Evolutionary conservation across 2,329 filamentous ascomycete genomes (phyloP), one percentile per base, ranked within the genome.

Genomic region (Stenocarpella maydis): DNA sequence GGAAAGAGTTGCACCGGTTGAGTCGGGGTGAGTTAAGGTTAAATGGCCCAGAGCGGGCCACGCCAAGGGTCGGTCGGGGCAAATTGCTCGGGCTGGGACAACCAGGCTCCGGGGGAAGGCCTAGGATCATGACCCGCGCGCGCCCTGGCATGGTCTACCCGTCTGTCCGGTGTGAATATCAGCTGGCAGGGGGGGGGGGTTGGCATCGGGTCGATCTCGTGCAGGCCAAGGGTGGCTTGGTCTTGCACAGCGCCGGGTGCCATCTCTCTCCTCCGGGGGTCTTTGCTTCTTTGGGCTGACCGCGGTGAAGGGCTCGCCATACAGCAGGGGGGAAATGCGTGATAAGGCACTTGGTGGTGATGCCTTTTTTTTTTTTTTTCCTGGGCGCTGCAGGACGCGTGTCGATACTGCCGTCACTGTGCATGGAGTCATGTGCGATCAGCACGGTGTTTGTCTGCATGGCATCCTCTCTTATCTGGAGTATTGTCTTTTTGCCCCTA

Each of bases 171-270:
- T 24, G 12, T 54, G 19, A 24, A 10, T 31, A 4, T 4, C 8
- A 8, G 31, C 5, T 12, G 9, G 7, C 6, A 21, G 39, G 17
- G 19, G 39, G 15, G 31, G 24, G 12, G 12, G 28, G 28, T 63
- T 34, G 58, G 28, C 12, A 49, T 47, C 21, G 55, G 41, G 55
- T 24, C 55, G 55, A 63, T 63, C 43, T 12, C n/a, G 58, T 63
- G 58, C 58, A 63, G 41, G 58, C 58, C 58, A 63, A 49, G 58
- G 58, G 28, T 63, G 58, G 58, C 58, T 63, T 63, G 58, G 58
- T 49, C 53, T 58, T 49, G 6, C 9, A 9, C 31, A 34, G 31
- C 31, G 31, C 28, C 19, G 19, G 50, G 50, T 12, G 45, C 43
- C 6, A n/a, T 55, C 47, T 17, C 17, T 43, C 15, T 37, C 34